Evolutionary conservation across 306 rosid genomes (phyloP).

Genomic region (Benincasa hispida): DNA sequence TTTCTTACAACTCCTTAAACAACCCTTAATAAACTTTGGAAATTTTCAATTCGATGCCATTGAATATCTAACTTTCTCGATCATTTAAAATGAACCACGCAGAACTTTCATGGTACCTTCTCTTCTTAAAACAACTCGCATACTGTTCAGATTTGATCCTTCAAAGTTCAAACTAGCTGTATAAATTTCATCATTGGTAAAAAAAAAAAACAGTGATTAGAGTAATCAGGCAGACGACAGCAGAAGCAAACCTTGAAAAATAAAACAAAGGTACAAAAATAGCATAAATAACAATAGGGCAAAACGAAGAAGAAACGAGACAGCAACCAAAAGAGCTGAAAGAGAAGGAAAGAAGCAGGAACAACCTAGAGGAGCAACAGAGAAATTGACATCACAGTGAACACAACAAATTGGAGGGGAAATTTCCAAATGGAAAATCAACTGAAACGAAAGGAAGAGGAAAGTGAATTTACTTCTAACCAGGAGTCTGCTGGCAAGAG

Average conservation of each 20-base stretch:
- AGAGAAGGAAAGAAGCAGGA: not conserved
- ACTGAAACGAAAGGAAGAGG: not conserved
- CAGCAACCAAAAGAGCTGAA: not conserved
- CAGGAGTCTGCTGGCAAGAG: constrained; percentile 71
- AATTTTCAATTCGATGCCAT: not conserved
- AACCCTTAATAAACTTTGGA: not conserved
- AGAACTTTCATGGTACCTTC: not conserved
- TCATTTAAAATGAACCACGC: not conserved
- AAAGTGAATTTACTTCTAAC: constrained; percentile 34
- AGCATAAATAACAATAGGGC: not conserved
- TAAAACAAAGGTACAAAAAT: not conserved
- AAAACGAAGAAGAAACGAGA: not conserved
- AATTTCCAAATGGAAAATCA: not conserved
- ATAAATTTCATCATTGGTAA: not conserved
- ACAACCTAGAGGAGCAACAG: not conserved
- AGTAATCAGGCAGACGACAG: not conserved
- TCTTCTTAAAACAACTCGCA: not conserved
- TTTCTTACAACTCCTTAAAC: not conserved
- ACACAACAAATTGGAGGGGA: not conserved
- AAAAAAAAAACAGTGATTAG: not conserved
- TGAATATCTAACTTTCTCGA: not conserved
- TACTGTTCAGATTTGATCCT: not conserved
- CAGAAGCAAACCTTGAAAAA: not conserved
- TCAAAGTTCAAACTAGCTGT: not conserved
- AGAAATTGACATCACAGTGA: not conserved